These are phyloP conservation scores for Diaporthe vexans DNA, from an alignment of 2,329 filamentous ascomycete genomes.

Conservation along the genomic window DNA sequence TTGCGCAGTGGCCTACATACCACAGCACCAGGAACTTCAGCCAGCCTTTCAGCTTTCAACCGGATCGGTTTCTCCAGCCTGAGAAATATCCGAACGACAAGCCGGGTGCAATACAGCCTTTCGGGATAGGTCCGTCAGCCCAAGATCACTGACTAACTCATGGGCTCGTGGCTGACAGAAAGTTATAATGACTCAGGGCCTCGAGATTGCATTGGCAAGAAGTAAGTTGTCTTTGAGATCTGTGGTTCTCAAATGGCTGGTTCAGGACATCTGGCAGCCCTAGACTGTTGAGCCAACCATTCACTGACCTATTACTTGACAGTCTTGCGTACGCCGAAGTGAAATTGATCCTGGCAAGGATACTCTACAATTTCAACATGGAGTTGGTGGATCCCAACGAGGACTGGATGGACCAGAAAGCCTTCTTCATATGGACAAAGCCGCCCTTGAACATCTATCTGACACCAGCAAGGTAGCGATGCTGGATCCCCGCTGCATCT, in stretches of 20 bases:
- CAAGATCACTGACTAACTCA: not conserved
- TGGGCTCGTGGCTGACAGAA: not conserved
- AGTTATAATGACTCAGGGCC: conserved; percentile 52
- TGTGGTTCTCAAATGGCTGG: too few species aligned
- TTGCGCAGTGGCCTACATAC: conserved; percentile 61
- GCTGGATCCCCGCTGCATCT: not conserved
- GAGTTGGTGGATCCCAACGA: conserved; percentile 53
- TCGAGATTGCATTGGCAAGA: conserved; percentile 64
- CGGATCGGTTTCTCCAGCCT: conserved; percentile 62
- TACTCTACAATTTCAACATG: conserved; percentile 66
- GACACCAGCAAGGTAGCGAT: conserved; percentile 47
- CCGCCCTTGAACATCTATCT: conserved; percentile 53
- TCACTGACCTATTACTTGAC: not conserved
- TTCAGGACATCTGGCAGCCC: too few species aligned
- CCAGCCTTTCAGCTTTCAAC: conserved; percentile 59
- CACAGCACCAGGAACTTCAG: conserved; percentile 60
- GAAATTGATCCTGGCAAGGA: conserved; percentile 60
- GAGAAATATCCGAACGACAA: conserved; percentile 56
- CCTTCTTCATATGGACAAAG: conserved; percentile 58
- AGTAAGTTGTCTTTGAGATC: conserved; percentile 52
- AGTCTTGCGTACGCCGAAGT: conserved; percentile 66
- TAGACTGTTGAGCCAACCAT: not conserved
- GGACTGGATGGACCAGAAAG: conserved; percentile 57
- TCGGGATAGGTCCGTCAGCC: conserved; percentile 55
- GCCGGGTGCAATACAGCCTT: conserved; percentile 60